Conservation (phyloP, 768 basidiomycete genomes). For the Pleurotus cornucopiae region DNA sequence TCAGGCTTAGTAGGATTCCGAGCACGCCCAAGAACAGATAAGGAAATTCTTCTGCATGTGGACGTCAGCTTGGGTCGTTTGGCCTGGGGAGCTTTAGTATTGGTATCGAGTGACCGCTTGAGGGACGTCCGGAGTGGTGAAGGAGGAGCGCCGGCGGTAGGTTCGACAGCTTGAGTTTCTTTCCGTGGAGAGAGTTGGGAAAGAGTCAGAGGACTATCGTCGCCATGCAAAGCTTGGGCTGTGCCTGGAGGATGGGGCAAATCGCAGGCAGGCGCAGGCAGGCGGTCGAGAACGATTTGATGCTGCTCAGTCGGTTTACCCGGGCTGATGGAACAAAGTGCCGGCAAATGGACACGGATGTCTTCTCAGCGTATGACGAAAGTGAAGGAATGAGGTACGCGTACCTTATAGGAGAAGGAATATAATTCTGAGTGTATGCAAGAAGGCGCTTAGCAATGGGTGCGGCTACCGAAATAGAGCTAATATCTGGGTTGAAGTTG, state of each 20-base stretch:
- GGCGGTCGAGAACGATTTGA: slow-evolving; percentile 18
- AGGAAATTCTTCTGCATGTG: background rate
- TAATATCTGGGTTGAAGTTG: background rate
- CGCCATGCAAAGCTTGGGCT: slow-evolving; percentile 8
- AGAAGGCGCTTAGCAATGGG: slow-evolving; percentile 41
- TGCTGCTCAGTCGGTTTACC: too few relatives aligned
- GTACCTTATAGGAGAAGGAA: slow-evolving; percentile 9
- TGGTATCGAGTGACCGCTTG: background rate
- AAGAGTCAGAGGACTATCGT: slow-evolving; percentile 30
- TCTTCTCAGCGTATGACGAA: too few relatives aligned
- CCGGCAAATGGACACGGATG: too few relatives aligned
- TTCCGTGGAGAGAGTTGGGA: slow-evolving; percentile 49
- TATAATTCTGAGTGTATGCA: slow-evolving; percentile 43
- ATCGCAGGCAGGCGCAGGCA: slow-evolving; percentile 3
- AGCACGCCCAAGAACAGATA: background rate
- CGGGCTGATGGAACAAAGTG: too few relatives aligned
- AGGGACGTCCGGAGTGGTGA: background rate
- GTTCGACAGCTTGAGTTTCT: slow-evolving; percentile 1
- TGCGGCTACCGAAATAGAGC: background rate
- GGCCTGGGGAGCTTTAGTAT: background rate
- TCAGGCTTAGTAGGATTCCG: background rate
- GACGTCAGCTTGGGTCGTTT: background rate
- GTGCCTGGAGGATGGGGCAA: slow-evolving; percentile 6
- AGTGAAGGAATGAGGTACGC: too few relatives aligned
- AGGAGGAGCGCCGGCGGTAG: background rate